phyloP scores from a whole-genome alignment of 306 rosid genomes.

The Geum urbanum region DNA sequence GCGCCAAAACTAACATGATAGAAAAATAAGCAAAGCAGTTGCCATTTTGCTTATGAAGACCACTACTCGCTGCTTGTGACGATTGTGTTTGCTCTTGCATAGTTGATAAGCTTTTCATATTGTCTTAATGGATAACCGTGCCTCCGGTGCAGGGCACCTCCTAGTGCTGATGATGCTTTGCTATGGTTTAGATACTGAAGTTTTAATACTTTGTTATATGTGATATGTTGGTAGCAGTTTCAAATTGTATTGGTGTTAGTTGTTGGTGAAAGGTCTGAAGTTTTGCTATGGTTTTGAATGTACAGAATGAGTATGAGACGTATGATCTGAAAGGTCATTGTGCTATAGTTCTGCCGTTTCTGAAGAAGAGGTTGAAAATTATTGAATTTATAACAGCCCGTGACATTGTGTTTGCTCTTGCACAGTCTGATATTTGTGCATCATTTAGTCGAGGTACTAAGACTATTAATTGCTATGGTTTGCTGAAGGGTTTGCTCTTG shows the following conservation, averaged over 20 bases:
- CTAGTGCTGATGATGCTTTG: no score
- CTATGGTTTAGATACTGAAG: no score
- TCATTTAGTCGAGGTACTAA: constrained; percentile 76
- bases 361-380: constrained; percentile 71
- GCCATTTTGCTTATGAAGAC: no score
- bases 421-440: constrained; percentile 87
- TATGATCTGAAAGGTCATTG: constrained; percentile 68
- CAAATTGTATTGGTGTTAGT: background rate
- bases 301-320: constrained; percentile 64
- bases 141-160: no score
- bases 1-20: no score
- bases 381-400: constrained; percentile 84
- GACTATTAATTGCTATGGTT: no score
- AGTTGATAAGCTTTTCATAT: no score
- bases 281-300: constrained; percentile 9
- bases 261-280: background rate
- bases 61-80: no score
- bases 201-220: background rate
- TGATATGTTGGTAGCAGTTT: background rate
- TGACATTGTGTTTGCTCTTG: constrained; percentile 70
- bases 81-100: no score
- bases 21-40: no score
- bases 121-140: no score
- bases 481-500: no score
- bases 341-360: constrained; percentile 57